Percentiles rank a stretch among this genome's conserved stretches.
Conservation (phyloP, 2,329 filamentous ascomycete species). For the Cryphonectria radicalis region DNA sequence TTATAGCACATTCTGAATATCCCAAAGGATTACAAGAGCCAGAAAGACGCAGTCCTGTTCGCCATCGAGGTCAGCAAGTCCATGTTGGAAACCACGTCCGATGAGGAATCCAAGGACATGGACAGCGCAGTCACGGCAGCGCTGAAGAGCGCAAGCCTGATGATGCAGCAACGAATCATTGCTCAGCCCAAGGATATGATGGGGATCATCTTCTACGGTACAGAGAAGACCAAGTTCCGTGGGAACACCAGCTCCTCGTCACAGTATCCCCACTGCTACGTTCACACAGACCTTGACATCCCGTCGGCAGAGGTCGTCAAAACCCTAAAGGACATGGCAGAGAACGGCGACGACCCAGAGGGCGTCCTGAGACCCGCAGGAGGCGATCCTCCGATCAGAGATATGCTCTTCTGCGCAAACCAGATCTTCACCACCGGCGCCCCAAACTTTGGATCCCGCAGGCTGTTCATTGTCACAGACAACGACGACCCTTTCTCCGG, state of each 20-base stretch:
- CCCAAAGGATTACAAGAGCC: constrained; percentile 78
- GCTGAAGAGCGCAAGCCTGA: constrained; percentile 88
- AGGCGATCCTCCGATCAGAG: constrained; percentile 78
- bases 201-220: constrained; percentile 90
- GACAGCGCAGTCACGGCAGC: constrained; percentile 83
- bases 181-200: constrained; percentile 97
- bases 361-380: constrained; percentile 71
- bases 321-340: constrained; percentile 72
- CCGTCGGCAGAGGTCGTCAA: constrained; percentile 89
- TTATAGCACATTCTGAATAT: background rate
- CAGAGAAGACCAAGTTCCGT: constrained; percentile 79
- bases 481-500: constrained; percentile 82
- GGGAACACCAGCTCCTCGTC: constrained; percentile 63
- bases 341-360: constrained; percentile 74
- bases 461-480: constrained; percentile 95
- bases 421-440: constrained; percentile 96
- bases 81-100: constrained; percentile 75
- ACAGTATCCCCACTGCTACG: constrained; percentile 88
- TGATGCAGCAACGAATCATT: constrained; percentile 99
- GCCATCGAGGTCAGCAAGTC: constrained; percentile 89
- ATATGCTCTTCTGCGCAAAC: constrained; percentile 91
- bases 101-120: constrained; percentile 69
- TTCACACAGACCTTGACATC: constrained; percentile 85
- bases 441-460: constrained; percentile 88
- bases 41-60: constrained; percentile 98